These are phyloP conservation scores for Fusarium multiceps DNA, from an alignment of 2,329 filamentous ascomycete genomes.

Conservation along the genomic window DNA sequence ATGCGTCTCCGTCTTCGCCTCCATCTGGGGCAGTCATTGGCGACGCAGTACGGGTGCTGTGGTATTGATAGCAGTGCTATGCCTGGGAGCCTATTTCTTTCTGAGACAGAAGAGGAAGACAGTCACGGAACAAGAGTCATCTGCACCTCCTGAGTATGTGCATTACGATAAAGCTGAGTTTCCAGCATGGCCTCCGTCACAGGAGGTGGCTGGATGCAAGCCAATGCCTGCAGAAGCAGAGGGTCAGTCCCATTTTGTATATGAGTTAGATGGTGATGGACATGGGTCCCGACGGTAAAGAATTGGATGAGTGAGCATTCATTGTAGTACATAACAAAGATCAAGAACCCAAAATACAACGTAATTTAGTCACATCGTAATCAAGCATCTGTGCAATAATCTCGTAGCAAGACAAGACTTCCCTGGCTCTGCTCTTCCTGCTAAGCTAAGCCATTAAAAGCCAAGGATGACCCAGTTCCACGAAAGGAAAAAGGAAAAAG, in stretches of 20 bases:
- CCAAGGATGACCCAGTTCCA: no score
- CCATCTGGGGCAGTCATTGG: constrained; percentile 19
- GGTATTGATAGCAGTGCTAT: not conserved
- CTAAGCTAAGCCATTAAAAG: no score
- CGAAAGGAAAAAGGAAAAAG: no score
- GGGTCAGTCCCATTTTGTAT: constrained; percentile 10
- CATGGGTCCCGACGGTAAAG: no score
- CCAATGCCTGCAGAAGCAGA: not conserved
- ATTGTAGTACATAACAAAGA: not conserved
- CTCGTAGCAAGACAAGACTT: no score
- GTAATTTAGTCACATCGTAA: not conserved
- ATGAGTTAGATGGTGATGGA: constrained; percentile 19
- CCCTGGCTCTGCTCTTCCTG: no score
- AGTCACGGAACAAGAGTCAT: not conserved
- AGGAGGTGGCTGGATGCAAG: not conserved
- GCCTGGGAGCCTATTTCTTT: constrained; percentile 9
- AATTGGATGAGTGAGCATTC: not conserved
- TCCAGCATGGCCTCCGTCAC: not conserved
- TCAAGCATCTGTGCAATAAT: no score
- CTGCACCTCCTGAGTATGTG: not conserved
- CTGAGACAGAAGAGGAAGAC: constrained; percentile 8
- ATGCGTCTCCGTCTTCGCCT: not conserved
- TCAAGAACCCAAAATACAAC: not conserved
- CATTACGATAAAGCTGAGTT: not conserved
- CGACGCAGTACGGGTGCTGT: constrained; percentile 14